A percentile compares a stretch with the other conserved stretches of the same genome.
phyloP scores from a whole-genome alignment of 768 basidiomycete genomes.

The Phlebiopsis gigantea region DNA sequence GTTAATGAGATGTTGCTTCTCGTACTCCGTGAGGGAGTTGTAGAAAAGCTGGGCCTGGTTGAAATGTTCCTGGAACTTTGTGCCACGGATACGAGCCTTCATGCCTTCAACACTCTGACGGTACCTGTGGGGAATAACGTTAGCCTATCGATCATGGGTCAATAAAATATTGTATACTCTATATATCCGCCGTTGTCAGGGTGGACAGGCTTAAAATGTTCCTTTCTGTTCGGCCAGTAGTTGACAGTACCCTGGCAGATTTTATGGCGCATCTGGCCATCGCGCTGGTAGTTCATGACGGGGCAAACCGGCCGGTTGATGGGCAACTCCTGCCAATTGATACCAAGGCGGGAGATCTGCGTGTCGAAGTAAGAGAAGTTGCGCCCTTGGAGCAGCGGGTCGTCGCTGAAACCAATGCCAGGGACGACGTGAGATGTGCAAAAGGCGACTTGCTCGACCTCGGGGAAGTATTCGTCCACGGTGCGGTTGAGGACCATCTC shows the following conservation, averaged over 20 bases:
- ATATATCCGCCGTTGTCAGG: conserved; percentile 49
- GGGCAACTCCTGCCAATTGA: conserved; percentile 78
- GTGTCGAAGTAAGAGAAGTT: conserved; percentile 90
- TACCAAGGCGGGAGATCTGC: conserved; percentile 72
- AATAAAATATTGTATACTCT: conserved; percentile 34
- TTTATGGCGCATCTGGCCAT: conserved; percentile 50
- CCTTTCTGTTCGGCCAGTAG: conserved; percentile 79
- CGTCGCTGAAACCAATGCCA: conserved; percentile 67
- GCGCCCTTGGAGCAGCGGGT: conserved; percentile 77
- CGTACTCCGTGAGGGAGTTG: conserved; percentile 68
- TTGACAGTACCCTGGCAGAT: conserved; percentile 59
- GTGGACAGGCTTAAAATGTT: conserved; percentile 42
- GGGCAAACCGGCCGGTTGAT: conserved; percentile 81
- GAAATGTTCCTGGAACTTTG: conserved; percentile 78
- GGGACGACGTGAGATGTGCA: conserved; percentile 64
- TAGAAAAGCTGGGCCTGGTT: conserved; percentile 75
- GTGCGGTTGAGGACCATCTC: conserved; percentile 60
- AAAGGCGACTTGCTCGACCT: conserved; percentile 87
- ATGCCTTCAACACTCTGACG: conserved; percentile 47
- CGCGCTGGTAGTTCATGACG: conserved; percentile 63
- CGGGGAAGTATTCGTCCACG: conserved; percentile 77
- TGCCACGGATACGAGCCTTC: conserved; percentile 56
- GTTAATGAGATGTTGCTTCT: conserved; percentile 64
- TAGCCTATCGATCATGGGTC: conserved; percentile 5
- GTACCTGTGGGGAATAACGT: conserved; percentile 30